Conservation (phyloP, 2,329 filamentous ascomycete genomes). For the Sclerotinia borealis region DNA sequence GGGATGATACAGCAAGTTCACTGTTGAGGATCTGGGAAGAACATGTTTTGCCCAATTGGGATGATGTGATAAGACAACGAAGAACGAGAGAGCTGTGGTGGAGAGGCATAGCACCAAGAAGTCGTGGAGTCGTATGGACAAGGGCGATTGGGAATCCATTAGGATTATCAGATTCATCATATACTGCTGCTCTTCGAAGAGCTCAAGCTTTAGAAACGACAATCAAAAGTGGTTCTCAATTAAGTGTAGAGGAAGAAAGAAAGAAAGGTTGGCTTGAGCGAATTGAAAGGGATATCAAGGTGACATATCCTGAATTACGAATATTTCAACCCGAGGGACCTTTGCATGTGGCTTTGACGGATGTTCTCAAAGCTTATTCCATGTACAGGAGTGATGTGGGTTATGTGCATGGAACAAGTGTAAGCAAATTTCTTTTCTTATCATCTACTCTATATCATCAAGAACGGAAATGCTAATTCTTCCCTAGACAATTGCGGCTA, state of each 20-base stretch:
- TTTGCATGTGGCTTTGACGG: conserved; percentile 59
- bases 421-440: conserved; percentile 39
- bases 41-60: conserved; percentile 71
- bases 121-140: conserved; percentile 41
- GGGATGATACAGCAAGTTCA: conserved; percentile 49
- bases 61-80: conserved; percentile 60
- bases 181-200: conserved; percentile 62
- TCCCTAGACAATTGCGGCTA: conserved; percentile 61
- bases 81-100: conserved; percentile 75
- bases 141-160: conserved; percentile 33
- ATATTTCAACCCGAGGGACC: conserved; percentile 55
- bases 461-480: background rate
- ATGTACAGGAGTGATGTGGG: conserved; percentile 81
- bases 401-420: conserved; percentile 68
- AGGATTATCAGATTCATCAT: conserved; percentile 54
- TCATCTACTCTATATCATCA: conserved; percentile 1
- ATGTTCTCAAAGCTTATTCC: conserved; percentile 71
- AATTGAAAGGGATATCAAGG: conserved; percentile 58
- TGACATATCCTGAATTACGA: conserved; percentile 64
- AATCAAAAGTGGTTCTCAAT: conserved; percentile 28
- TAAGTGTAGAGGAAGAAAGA: conserved; percentile 43
- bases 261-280: conserved; percentile 56
- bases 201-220: conserved; percentile 53
- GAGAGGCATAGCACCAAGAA: conserved; percentile 67
- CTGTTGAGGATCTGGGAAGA: conserved; percentile 66